Base-by-base conservation (phyloP, 345 rosid genomes). In the Hibiscus mutabilis region DNA sequence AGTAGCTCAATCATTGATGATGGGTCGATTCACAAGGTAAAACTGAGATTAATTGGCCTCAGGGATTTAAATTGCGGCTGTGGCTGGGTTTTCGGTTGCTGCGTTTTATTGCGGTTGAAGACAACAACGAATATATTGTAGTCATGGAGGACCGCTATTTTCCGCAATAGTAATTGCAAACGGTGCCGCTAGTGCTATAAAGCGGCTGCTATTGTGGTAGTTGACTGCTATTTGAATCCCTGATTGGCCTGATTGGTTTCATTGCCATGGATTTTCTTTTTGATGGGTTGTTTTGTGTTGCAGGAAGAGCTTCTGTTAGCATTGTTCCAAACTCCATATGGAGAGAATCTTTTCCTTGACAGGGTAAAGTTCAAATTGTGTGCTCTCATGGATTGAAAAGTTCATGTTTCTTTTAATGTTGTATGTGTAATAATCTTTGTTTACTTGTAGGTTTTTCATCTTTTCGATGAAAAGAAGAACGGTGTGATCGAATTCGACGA, bases 241-340 rank as follows among this genome's bases (percentile, higher is more conserved):
- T n/a, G n/a, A n/a, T n/a, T n/a, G n/a, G n/a, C n/a, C n/a, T n/a
- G n/a, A n/a, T n/a, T n/a, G n/a, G n/a, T n/a, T n/a, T n/a, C n/a
- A n/a, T n/a, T n/a, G 55, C 55, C 21, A 5, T 16, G 7, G 4
- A 49, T 49, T 49, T 15, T 16, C 19, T 49, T 16, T 25, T 49
- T 51, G 44, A 40, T 8, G 12, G 44, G 16, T 5, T 49, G 4
- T 47, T 49, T 49, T 63, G 64, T 47, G 18, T 42, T 82, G 72
- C 58, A 91, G 97, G 98, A 93, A 83, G 97, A 93, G 76, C 98
- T 93, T 76, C 87, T 79, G 24, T 60, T 93, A 53, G 98, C 98
- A 7, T 69, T 93, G 37, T 79, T 93, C 74, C 84, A 84, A 70
- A 77, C 88, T 78, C 78, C 87, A 3, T 51, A 19, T 5, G 86